Conservation (phyloP, 257 asterid species). For the Ilex asprella region DNA sequence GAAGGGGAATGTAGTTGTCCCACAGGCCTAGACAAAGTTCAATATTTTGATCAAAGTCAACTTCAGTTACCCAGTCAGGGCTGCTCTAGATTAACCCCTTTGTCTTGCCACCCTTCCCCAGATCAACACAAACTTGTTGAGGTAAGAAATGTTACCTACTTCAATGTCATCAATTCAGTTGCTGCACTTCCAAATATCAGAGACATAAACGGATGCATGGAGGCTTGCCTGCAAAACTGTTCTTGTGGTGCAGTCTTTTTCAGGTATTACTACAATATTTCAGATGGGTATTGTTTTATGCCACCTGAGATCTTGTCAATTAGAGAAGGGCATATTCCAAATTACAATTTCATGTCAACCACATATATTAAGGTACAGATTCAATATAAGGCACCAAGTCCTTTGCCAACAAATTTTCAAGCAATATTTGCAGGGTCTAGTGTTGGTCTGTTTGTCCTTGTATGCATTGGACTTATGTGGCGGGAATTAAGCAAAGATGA, state of each 20-base stretch:
- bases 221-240: not conserved
- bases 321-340: too few species aligned
- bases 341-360: too few species aligned
- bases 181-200: not conserved
- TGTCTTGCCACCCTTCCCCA: not conserved
- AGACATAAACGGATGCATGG: not conserved
- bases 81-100: not conserved
- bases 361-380: too few species aligned
- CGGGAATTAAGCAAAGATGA: not conserved
- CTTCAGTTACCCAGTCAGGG: not conserved
- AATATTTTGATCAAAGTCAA: too few species aligned
- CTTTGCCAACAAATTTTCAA: too few species aligned
- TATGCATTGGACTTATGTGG: too few species aligned
- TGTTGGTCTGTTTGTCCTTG: too few species aligned
- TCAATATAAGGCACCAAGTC: too few species aligned
- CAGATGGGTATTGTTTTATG: too few species aligned
- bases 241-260: not conserved
- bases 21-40: not conserved
- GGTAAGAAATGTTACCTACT: not conserved
- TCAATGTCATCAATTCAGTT: too few species aligned
- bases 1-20: not conserved
- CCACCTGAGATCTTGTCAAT: too few species aligned
- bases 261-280: not conserved
- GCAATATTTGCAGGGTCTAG: too few species aligned
- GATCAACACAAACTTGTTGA: not conserved